Evolutionary conservation across 208 protist species (phyloP).

Genomic region (Acanthamoeba triangularis): DNA sequence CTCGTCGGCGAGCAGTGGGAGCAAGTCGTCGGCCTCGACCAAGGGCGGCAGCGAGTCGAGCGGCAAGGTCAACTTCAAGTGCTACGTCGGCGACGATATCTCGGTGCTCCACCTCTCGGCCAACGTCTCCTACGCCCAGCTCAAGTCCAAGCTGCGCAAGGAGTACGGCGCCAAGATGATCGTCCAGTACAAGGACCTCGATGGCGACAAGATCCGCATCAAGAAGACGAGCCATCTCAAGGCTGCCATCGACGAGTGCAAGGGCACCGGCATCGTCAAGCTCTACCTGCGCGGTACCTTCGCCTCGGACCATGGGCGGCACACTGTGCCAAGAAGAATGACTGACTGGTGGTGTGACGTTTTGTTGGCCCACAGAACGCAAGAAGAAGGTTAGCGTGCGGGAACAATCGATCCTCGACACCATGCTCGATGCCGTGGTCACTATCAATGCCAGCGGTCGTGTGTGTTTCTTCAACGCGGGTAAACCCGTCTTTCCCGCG

Average conservation of each 20-base stretch:
- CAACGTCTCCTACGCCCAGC: neutral
- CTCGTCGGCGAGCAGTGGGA: neutral
- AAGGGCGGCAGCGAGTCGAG: neutral
- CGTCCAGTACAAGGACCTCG: slow-evolving; percentile 35
- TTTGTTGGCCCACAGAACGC: neutral
- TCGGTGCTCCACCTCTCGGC: neutral
- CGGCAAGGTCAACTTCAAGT: slow-evolving; percentile 29
- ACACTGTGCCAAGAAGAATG: too few relatives aligned
- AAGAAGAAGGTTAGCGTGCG: slow-evolving; percentile 49
- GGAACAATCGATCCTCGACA: slow-evolving; percentile 9
- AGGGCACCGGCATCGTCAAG: neutral
- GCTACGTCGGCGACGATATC: slow-evolving; percentile 10
- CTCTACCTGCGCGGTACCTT: slow-evolving; percentile 4
- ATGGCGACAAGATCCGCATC: slow-evolving; percentile 51
- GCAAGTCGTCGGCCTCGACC: neutral
- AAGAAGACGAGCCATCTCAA: slow-evolving; percentile 46
- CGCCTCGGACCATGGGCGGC: neutral
- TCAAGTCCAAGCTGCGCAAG: slow-evolving; percentile 51
- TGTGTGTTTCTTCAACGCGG: slow-evolving; percentile 33
- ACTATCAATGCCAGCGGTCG: neutral
- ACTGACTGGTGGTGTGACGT: neutral
- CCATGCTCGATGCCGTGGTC: slow-evolving; percentile 34
- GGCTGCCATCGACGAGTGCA: neutral
- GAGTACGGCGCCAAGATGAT: slow-evolving; percentile 53
- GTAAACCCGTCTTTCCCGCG: neutral